Evolutionary conservation across 2,329 filamentous ascomycete genomes (phyloP).

Genomic region (Akanthomyces dipterigenus): DNA sequence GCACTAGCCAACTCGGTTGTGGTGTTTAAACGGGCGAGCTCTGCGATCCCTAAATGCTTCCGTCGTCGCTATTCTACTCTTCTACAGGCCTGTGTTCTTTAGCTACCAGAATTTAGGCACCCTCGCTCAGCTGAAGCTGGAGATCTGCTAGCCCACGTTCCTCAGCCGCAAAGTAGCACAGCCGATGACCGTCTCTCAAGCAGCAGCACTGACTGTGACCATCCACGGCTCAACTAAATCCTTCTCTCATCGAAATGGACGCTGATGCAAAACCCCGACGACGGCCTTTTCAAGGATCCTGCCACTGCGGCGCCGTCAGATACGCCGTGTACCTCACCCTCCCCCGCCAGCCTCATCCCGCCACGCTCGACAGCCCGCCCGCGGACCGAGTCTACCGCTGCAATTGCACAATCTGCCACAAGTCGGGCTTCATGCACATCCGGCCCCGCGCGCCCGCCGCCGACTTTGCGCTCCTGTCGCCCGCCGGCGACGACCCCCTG

Average conservation of each 20-base stretch:
- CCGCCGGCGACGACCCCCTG: slow-evolving; percentile 29
- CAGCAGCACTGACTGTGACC: no score
- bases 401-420: slow-evolving; percentile 44
- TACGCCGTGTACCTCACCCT: slow-evolving; percentile 36
- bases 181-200: no score
- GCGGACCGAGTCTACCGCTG: slow-evolving; percentile 26
- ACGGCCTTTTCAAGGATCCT: slow-evolving; percentile 27
- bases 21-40: no score
- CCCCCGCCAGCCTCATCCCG: slow-evolving; percentile 18
- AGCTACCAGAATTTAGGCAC: no score
- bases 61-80: no score
- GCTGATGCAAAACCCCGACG: neutral
- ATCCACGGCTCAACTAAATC: no score
- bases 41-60: no score
- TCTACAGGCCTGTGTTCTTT: no score
- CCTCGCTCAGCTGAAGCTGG: no score
- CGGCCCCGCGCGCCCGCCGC: slow-evolving; percentile 27
- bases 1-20: no score
- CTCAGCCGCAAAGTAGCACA: no score
- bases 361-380: neutral
- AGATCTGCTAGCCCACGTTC: no score
- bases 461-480: slow-evolving; percentile 41
- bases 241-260: neutral
- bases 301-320: slow-evolving; percentile 35
- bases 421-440: slow-evolving; percentile 39